Evolutionary conservation across 768 basidiomycete genomes (phyloP).

Genomic region (Serendipita sp.): DNA sequence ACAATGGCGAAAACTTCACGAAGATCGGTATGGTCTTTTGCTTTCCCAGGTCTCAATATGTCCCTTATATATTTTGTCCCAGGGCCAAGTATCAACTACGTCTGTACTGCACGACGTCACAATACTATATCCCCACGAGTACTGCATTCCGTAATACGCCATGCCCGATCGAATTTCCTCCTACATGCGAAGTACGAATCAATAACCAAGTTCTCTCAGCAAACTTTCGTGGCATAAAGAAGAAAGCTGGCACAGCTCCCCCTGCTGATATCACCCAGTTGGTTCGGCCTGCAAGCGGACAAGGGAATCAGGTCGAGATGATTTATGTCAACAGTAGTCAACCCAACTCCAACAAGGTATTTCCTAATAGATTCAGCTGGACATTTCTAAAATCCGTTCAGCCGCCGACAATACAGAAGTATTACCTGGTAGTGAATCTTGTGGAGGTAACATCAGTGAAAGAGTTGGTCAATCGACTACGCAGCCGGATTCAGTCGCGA

Average conservation of each 20-base stretch:
- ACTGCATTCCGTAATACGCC: conserved; percentile 35
- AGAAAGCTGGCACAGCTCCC: conserved; percentile 88
- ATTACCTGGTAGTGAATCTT: conserved; percentile 68
- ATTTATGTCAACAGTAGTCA: conserved; percentile 82
- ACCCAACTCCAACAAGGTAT: conserved; percentile 55
- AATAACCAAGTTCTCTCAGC: conserved; percentile 53
- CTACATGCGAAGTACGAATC: conserved; percentile 79
- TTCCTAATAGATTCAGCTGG: conserved; percentile 12
- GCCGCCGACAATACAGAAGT: conserved; percentile 43
- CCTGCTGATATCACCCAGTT: conserved; percentile 52
- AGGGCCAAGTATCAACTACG: conserved; percentile 67
- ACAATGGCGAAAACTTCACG: conserved; percentile 42
- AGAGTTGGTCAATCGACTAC: conserved; percentile 51
- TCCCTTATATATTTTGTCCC: conserved; percentile 7
- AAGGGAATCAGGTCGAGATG: conserved; percentile 61
- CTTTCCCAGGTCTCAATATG: not conserved
- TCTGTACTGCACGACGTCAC: conserved; percentile 76
- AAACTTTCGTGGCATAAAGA: conserved; percentile 83
- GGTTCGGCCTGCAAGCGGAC: conserved; percentile 27
- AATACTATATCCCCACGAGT: conserved; percentile 41
- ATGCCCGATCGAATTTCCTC: conserved; percentile 80
- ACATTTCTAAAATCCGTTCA: not conserved
- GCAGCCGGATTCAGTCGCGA: conserved; percentile 47
- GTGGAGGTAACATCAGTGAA: conserved; percentile 63
- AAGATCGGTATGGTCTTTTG: conserved; percentile 31